Base-by-base conservation (phyloP, 345 rosid species). In the Populus deltoides region DNA sequence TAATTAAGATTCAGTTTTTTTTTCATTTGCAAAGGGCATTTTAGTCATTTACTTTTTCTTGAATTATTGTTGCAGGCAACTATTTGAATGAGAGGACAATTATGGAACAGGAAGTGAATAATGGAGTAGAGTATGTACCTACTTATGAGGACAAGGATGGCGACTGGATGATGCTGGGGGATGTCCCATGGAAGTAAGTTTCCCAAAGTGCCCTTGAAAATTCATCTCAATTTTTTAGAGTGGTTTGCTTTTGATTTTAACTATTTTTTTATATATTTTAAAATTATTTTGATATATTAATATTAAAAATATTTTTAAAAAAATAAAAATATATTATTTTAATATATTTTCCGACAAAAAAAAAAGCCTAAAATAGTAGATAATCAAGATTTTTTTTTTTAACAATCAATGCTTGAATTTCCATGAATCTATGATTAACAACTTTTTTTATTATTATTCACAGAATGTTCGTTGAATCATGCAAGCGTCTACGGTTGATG, bases 111-210 rank as follows among this genome's bases (percentile, higher is more conserved):
- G 51, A 45, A 43, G 77, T 74, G 35, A 84, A 80, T 4, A 45
- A 45, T 73, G 86, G 89, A 35, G 76, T 70, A 15, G 95, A 94
- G 69, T 87, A 86, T 81, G 85, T 89, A 66, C 89, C 94, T 15
- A 91, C 90, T 43, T 94, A 88, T 55, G 92, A 92, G 74, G 98
- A 92, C 77, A 94, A 88, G 73, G 98, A 94, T 65, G 93, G 95
- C 31, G 98, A 94, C 36, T 92, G 92, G 98, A 92, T 94, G 98
- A 62, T 92, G 45, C 85, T 88, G n/a, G 97, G 96, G 17, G 98
- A 94, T 86, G 94, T 92, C 16, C 97, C 97, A 6, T 94, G 98
- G 97, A 79, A 90, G 97, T 94, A 80, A 86, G 94, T 85, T 75
- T 72, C 24, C 74, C 47, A 73, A 29, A 53, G 0, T 73, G 33